phyloP scores from a whole-genome alignment of 768 basidiomycete genomes.

The Russula ochroleuca region DNA sequence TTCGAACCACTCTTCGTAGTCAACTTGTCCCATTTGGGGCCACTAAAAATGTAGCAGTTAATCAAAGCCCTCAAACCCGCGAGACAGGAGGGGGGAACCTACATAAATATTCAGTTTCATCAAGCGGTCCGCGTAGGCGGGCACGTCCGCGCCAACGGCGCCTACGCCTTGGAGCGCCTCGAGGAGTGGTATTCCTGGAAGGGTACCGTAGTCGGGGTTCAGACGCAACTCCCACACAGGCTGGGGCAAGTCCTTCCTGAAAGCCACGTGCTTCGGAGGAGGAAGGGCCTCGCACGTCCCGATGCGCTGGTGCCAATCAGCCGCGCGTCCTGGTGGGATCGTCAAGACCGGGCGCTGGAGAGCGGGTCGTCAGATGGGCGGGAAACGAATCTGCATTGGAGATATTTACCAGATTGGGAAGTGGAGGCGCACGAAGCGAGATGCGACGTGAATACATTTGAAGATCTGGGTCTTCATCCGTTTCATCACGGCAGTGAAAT shows the following conservation, averaged over 20 bases:
- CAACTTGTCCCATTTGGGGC: slow-evolving; percentile 8
- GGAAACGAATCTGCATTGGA: background rate
- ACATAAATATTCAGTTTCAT: slow-evolving; percentile 13
- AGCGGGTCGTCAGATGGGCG: background rate
- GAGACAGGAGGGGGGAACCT: background rate
- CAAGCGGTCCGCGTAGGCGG: slow-evolving; percentile 1
- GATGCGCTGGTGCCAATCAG: slow-evolving; percentile 20
- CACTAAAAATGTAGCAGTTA: background rate
- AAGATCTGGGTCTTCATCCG: background rate
- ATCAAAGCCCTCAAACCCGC: background rate
- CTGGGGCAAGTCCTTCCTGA: background rate
- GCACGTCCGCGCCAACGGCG: slow-evolving; percentile 1
- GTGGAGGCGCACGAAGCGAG: slow-evolving; percentile 19
- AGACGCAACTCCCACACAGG: slow-evolving; percentile 18
- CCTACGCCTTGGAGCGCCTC: slow-evolving; percentile 19
- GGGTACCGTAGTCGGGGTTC: slow-evolving; percentile 18
- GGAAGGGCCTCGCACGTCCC: slow-evolving; percentile 12
- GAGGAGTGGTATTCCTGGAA: slow-evolving; percentile 19
- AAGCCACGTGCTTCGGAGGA: background rate
- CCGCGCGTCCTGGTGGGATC: slow-evolving; percentile 19
- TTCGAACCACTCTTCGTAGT: slow-evolving; percentile 22
- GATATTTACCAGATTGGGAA: slow-evolving; percentile 11
- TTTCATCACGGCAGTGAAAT: background rate
- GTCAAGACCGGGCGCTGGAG: slow-evolving; percentile 10
- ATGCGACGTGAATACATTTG: slow-evolving; percentile 2